Conservation (phyloP, 2,329 filamentous ascomycete species). For the Aspergillus proliferans region DNA sequence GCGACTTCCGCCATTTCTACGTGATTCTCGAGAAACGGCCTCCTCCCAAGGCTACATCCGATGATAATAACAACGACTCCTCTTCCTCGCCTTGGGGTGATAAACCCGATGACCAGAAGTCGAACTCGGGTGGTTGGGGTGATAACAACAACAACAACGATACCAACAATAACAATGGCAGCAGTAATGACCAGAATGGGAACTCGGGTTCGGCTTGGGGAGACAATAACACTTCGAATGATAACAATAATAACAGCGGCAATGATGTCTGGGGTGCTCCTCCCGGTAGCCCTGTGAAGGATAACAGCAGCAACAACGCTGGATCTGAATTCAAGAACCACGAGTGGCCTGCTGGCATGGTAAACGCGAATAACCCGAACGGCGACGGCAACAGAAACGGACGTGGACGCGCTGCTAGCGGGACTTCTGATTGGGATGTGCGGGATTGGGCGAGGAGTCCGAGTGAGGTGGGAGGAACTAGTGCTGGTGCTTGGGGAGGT, state of each 20-base stretch:
- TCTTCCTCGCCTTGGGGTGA: too few species aligned
- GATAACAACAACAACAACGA: neutral
- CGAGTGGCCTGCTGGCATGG: neutral
- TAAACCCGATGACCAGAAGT: too few species aligned
- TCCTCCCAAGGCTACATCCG: neutral
- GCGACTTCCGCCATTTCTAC: neutral
- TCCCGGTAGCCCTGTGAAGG: neutral
- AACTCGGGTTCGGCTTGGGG: neutral
- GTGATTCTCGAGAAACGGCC: neutral
- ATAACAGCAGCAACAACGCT: neutral
- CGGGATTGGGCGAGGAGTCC: slow-evolving; percentile 1
- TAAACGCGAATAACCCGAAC: neutral
- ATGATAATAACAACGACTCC: neutral
- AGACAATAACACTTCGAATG: neutral
- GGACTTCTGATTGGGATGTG: neutral
- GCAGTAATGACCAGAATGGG: neutral
- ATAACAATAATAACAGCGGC: neutral
- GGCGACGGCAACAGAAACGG: neutral
- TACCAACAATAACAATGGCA: neutral
- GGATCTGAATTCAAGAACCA: neutral
- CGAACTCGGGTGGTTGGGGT: neutral
- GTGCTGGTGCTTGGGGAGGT: neutral
- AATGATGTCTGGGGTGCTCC: neutral
- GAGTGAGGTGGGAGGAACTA: neutral
- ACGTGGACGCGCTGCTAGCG: neutral